Percentiles rank a stretch among this genome's conserved stretches.
phyloP scores from a whole-genome alignment of 495 filamentous ascomycete genomes.

The Aspergillus wentii region DNA sequence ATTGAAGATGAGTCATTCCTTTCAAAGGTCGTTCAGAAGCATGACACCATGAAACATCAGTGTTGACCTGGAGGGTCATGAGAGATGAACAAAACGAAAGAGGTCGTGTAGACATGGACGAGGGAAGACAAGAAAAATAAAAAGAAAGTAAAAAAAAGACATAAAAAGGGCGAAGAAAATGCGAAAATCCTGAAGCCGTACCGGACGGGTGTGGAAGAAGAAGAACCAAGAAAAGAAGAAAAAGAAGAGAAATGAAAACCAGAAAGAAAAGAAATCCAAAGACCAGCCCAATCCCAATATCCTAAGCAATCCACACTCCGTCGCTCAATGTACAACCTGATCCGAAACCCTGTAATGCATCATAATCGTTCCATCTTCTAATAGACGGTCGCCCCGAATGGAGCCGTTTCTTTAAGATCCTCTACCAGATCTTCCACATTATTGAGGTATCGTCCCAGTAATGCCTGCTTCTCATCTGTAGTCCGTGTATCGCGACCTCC shows the following conservation, averaged over 20 bases:
- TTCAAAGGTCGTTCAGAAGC: neutral
- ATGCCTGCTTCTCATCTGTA: conserved; percentile 81
- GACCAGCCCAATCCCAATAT: conserved; percentile 9
- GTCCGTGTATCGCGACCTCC: conserved; percentile 53
- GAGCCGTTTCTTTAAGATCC: conserved; percentile 75
- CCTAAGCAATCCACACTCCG: conserved; percentile 15
- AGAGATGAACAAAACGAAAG: conserved; percentile 2
- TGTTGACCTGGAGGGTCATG: no score
- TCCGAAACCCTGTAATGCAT: no score
- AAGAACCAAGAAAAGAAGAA: conserved; percentile 12
- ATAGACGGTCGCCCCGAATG: conserved; percentile 43
- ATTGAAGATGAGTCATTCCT: conserved; percentile 3
- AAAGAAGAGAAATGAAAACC: conserved; percentile 12
- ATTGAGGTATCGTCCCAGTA: conserved; percentile 75
- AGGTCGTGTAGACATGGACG: conserved; percentile 12
- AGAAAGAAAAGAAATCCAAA: conserved; percentile 4
- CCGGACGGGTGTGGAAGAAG: conserved; percentile 11
- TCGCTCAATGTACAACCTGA: conserved; percentile 14
- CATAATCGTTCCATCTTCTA: conserved; percentile 10
- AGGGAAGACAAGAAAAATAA: conserved; percentile 4
- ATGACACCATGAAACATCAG: no score
- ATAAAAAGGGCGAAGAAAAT: no score
- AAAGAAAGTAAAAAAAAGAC: conserved; percentile 7
- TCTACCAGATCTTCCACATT: conserved; percentile 91
- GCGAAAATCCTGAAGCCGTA: no score